A percentile compares a stretch with the other conserved stretches of the same genome.
These are phyloP conservation scores for Candida manassasensis DNA, from an alignment of 805 yeast species.

Conservation along the genomic window DNA sequence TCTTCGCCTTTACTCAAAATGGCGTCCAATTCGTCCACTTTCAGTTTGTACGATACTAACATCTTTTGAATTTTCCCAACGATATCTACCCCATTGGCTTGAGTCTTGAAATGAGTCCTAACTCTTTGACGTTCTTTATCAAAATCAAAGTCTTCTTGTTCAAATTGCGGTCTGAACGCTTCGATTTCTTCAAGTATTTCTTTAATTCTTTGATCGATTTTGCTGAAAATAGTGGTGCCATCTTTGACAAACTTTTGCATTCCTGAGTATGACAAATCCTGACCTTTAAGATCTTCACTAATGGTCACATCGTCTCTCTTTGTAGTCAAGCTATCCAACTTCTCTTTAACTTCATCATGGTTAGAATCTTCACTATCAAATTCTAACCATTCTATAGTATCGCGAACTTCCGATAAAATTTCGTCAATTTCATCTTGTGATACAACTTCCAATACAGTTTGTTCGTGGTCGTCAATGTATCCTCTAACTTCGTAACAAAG, in stretches of 20 bases:
- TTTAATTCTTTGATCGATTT: conserved; percentile 41
- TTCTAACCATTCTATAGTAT: conserved; percentile 73
- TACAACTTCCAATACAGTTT: conserved; percentile 29
- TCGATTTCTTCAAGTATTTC: conserved; percentile 43
- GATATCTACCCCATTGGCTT: conserved; percentile 17
- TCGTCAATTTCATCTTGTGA: conserved; percentile 28
- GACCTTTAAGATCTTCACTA: conserved; percentile 36
- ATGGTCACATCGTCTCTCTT: conserved; percentile 23
- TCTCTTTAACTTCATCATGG: conserved; percentile 21
- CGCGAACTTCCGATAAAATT: conserved; percentile 31
- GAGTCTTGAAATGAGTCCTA: conserved; percentile 20
- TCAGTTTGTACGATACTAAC: conserved; percentile 22
- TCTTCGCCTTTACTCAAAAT: conserved; percentile 14
- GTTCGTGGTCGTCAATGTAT: conserved; percentile 50
- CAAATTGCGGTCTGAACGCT: conserved; percentile 39
- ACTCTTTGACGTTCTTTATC: conserved; percentile 47
- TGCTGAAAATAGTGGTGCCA: conserved; percentile 37
- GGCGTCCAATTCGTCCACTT: conserved; percentile 24
- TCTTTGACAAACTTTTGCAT: conserved; percentile 40
- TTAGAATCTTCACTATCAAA: conserved; percentile 56
- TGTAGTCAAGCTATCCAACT: conserved; percentile 16
- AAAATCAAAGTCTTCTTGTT: conserved; percentile 45
- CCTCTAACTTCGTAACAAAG: conserved; percentile 66
- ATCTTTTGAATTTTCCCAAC: conserved; percentile 23
- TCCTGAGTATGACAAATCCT: conserved; percentile 45